These are phyloP conservation scores for Acanthamoeba royreba DNA, from an alignment of 208 protist genomes.

Conservation along the genomic window DNA sequence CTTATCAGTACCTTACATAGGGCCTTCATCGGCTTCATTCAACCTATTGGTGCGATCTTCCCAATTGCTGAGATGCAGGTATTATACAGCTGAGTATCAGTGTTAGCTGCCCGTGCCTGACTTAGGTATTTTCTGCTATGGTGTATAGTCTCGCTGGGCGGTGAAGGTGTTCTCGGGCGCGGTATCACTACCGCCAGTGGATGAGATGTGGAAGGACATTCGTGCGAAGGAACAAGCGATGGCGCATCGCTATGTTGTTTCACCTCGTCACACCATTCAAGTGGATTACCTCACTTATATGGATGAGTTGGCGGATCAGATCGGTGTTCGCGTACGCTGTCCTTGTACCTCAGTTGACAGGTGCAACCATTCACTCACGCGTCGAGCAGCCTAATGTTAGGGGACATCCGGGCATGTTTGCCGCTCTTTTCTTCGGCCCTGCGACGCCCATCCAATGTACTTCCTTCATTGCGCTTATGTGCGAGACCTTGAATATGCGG, in stretches of 20 bases:
- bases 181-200: background rate
- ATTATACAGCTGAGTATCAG: background rate
- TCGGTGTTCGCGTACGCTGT: background rate
- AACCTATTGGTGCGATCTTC: background rate
- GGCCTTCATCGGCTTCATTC: background rate
- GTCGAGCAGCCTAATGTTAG: background rate
- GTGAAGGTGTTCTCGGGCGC: background rate
- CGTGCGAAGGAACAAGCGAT: background rate
- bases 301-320: background rate
- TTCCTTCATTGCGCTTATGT: background rate
- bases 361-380: no score
- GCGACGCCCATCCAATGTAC: background rate
- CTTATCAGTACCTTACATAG: background rate
- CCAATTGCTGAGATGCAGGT: background rate
- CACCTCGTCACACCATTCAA: conserved; percentile 2
- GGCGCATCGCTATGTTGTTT: background rate
- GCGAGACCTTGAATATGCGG: no score
- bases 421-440: background rate
- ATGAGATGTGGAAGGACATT: background rate
- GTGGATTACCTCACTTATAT: conserved; percentile 2
- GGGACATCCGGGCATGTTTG: background rate
- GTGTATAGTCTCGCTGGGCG: background rate
- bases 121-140: background rate
- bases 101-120: background rate
- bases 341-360: background rate